Percentiles rank a stretch among this genome's conserved stretches.
Evolutionary conservation across 768 basidiomycete species (phyloP).

Genomic region (Boletus vermiculosoides): DNA sequence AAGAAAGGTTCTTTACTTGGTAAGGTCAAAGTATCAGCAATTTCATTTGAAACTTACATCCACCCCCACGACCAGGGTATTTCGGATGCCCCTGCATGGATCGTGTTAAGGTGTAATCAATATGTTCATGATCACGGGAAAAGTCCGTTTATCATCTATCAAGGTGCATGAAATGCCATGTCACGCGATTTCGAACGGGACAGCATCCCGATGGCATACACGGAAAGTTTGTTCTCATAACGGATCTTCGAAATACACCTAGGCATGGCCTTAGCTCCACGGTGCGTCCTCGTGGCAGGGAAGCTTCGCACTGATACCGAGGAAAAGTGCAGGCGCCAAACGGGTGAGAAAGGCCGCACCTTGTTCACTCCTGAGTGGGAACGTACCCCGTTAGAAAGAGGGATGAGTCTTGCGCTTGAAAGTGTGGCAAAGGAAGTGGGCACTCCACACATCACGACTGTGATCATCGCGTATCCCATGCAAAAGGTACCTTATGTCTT

Average conservation of each 20-base stretch:
- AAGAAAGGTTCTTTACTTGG: slow-evolving; percentile 42
- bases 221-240: slow-evolving; percentile 30
- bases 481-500: slow-evolving; percentile 4
- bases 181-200: slow-evolving; percentile 51
- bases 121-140: slow-evolving; percentile 50
- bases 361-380: slow-evolving; percentile 26
- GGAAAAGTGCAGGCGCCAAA: slow-evolving; percentile 23
- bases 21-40: background rate
- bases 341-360: slow-evolving; percentile 40
- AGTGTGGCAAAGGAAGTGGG: slow-evolving; percentile 29
- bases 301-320: slow-evolving; percentile 30
- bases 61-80: slow-evolving; percentile 29
- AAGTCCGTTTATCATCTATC: slow-evolving; percentile 53
- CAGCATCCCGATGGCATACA: slow-evolving; percentile 37
- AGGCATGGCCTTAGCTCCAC: slow-evolving; percentile 33
- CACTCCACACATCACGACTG: slow-evolving; percentile 17
- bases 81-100: slow-evolving; percentile 47
- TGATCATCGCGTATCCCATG: no score
- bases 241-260: background rate
- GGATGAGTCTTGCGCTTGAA: slow-evolving; percentile 36
- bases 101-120: slow-evolving; percentile 45
- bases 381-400: slow-evolving; percentile 33
- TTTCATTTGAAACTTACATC: background rate
- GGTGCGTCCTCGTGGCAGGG: slow-evolving; percentile 31
- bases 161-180: slow-evolving; percentile 45